A percentile compares a stretch with the other conserved stretches of the same genome.
phyloP scores from a whole-genome alignment of 805 yeast genomes.

The Candida pseudofarinosa region DNA sequence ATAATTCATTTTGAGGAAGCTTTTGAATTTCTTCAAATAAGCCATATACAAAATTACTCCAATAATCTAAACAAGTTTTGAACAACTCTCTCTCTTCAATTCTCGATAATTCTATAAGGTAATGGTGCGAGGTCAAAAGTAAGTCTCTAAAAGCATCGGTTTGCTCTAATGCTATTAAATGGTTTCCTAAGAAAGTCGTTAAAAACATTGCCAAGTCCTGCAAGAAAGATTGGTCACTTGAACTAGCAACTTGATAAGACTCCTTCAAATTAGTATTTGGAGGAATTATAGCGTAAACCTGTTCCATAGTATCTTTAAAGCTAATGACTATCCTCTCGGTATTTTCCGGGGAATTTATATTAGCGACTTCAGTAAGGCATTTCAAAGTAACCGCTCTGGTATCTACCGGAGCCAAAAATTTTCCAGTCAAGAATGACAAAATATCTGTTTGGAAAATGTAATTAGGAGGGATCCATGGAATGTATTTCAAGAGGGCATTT shows the following conservation, averaged over 20 bases:
- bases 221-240: conserved; percentile 86
- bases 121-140: conserved; percentile 69
- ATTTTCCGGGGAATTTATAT: conserved; percentile 51
- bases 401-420: conserved; percentile 72
- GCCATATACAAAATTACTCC: conserved; percentile 82
- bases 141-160: conserved; percentile 54
- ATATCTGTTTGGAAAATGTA: conserved; percentile 87
- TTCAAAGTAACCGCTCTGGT: conserved; percentile 83
- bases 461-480: conserved; percentile 92
- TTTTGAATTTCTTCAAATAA: conserved; percentile 83
- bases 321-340: conserved; percentile 58
- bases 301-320: conserved; percentile 72
- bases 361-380: conserved; percentile 88
- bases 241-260: conserved; percentile 69
- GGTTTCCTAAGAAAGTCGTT: conserved; percentile 77
- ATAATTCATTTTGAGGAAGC: conserved; percentile 65
- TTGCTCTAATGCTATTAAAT: conserved; percentile 61
- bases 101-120: conserved; percentile 77
- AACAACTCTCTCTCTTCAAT: conserved; percentile 95
- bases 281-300: conserved; percentile 67
- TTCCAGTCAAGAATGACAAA: conserved; percentile 64
- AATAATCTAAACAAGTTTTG: conserved; percentile 92
- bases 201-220: conserved; percentile 94
- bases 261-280: conserved; percentile 63
- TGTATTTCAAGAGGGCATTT: conserved; percentile 74